A percentile compares a stretch with the other conserved stretches of the same genome.
Evolutionary conservation across 2,329 filamentous ascomycete genomes (phyloP).

Genomic region (Diaporthe batatas): DNA sequence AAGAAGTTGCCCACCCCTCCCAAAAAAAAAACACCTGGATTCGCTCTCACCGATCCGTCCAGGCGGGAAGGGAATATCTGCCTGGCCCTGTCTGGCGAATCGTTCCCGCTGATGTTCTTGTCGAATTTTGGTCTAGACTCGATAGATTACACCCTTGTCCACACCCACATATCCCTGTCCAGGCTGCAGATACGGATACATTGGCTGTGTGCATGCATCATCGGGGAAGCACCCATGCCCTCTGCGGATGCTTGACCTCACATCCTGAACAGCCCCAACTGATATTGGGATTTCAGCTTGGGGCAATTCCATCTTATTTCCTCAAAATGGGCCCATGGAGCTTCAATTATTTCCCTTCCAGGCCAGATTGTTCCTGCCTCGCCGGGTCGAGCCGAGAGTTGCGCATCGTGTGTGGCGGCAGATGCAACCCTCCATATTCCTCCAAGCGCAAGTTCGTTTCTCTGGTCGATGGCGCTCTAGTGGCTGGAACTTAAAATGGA

Average conservation of each 20-base stretch:
- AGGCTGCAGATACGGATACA: slow-evolving; percentile 35
- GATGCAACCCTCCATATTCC: background rate
- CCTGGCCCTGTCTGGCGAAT: slow-evolving; percentile 14
- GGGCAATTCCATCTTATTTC: background rate
- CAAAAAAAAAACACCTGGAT: background rate
- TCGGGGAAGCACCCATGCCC: background rate
- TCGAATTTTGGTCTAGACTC: slow-evolving; percentile 30
- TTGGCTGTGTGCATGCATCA: slow-evolving; percentile 20
- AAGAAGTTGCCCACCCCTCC: background rate
- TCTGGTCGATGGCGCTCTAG: background rate
- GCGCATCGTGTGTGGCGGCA: slow-evolving; percentile 14
- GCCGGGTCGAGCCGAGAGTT: slow-evolving; percentile 19
- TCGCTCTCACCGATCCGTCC: background rate
- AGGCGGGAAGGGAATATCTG: background rate
- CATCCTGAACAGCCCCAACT: background rate
- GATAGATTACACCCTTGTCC: slow-evolving; percentile 22
- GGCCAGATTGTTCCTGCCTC: background rate
- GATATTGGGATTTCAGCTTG: slow-evolving; percentile 17
- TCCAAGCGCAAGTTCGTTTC: background rate
- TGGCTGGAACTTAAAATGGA: no score
- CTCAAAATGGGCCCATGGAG: background rate
- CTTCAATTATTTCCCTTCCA: background rate
- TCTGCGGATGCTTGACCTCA: slow-evolving; percentile 18
- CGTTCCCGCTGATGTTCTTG: slow-evolving; percentile 19
- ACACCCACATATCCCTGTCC: slow-evolving; percentile 18